Conservation (phyloP, 1,139 yeast genomes). For the Geotrichum carabidarum region DNA sequence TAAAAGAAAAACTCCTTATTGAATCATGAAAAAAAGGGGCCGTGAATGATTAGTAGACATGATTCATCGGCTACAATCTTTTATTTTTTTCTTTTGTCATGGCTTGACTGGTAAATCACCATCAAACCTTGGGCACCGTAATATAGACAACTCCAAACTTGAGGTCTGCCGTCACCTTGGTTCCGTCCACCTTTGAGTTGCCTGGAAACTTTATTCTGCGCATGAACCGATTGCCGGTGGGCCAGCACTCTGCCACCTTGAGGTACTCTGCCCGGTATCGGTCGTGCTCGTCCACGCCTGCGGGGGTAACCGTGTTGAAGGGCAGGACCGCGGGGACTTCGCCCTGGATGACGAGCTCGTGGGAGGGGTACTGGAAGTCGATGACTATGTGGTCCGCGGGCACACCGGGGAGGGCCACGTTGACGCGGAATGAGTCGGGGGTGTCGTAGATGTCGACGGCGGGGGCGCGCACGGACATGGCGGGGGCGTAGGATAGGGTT, state of each 20-base stretch:
- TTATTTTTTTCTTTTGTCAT: too few species aligned
- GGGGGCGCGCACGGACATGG: conserved; percentile 2
- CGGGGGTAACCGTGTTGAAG: not conserved
- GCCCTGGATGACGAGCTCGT: conserved; percentile 7
- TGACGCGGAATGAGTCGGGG: conserved; percentile 6
- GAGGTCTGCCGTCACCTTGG: conserved; percentile 7
- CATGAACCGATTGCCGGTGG: not conserved
- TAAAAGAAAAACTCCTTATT: too few species aligned
- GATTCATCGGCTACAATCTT: too few species aligned
- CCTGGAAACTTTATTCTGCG: conserved; percentile 9
- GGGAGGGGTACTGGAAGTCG: conserved; percentile 2
- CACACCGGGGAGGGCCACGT: conserved; percentile 10
- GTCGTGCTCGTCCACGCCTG: not conserved
- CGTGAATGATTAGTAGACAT: too few species aligned
- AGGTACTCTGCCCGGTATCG: not conserved
- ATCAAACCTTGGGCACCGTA: conserved; percentile 7
- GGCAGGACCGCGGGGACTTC: conserved; percentile 6
- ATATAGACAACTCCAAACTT: conserved; percentile 10
- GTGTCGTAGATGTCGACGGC: conserved; percentile 12
- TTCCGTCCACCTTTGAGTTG: conserved; percentile 7
- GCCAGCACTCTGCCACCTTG: conserved; percentile 9
- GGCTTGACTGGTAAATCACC: too few species aligned
- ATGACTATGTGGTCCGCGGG: conserved; percentile 5
- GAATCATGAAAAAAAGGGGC: too few species aligned
- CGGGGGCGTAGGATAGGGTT: too few species aligned